These are phyloP conservation scores for Poterioochromonas sp. DNA, from an alignment of 352 stramenopile genomes.

Conservation along the genomic window DNA sequence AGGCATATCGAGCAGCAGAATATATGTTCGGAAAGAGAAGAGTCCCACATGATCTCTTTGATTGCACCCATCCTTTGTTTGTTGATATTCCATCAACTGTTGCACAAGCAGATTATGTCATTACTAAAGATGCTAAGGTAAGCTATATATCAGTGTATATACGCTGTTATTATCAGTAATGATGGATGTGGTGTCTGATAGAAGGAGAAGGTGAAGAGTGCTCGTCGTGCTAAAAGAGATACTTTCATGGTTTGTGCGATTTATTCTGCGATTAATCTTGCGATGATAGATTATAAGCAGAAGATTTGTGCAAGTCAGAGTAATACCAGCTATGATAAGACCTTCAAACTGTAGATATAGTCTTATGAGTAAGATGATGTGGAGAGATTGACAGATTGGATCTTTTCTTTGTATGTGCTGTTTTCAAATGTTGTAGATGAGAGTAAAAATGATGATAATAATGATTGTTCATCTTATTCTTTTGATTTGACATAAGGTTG, in stretches of 20 bases:
- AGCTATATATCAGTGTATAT: not conserved
- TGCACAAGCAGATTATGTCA: not conserved
- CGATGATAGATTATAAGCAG: slow-evolving; percentile 17
- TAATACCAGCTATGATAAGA: not conserved
- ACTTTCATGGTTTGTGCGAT: slow-evolving; percentile 23
- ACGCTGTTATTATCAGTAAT: not conserved
- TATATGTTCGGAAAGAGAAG: slow-evolving; percentile 47
- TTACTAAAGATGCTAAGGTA: not conserved
- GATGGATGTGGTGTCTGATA: not conserved
- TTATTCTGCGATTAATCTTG: not conserved
- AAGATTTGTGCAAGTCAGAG: not conserved
- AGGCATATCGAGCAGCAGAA: slow-evolving; percentile 45
- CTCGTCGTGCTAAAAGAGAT: not conserved
- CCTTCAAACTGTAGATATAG: no score
- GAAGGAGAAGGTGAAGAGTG: not conserved
- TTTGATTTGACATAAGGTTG: no score
- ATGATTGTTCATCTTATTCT: no score
- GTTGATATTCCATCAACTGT: not conserved
- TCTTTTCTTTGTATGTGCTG: no score
- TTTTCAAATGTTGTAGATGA: no score
- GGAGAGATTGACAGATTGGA: no score
- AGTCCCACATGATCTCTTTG: slow-evolving; percentile 46
- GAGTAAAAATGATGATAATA: no score
- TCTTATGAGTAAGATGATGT: no score
- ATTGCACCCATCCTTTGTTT: slow-evolving; percentile 38